Evolutionary conservation across 2,329 filamentous ascomycete species (phyloP), one percentile per base, ranked within the genome.

Genomic region (Fusarium lyarnte): DNA sequence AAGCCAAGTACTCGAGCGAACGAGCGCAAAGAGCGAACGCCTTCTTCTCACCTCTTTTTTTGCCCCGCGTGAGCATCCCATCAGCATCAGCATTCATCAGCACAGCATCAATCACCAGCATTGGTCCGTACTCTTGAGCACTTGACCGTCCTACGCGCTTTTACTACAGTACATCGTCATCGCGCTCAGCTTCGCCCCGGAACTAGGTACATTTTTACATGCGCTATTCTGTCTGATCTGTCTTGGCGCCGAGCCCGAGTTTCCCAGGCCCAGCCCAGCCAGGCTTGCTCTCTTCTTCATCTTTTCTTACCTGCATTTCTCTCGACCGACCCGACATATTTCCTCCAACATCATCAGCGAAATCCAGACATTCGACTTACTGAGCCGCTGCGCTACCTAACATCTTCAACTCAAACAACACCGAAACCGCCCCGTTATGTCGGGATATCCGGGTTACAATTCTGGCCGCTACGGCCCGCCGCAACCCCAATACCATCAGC

Each of bases 391-490:
- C 47, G 52, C 47, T 52, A 35, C 41, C 33, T n/a, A 43, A 41
- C 29, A 31, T 45, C n/a, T 43, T 21, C 33, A 36, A 49, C 55
- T 31, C 46, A 49, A 27, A 39, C 35, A 46, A 35, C 39, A 54
- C 41, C 46, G 38, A 49, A 42, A 36, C 52, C 43, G 45, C 51
- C 70, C 69, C 51, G 75, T 72, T 67, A 92, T 92, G 90, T 91
- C 90, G 74, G 89, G 88, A 78, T 92, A 90, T 79, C 88, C 88
- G 73, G 82, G 83, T 52, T 90, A 90, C 77, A 83, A 85, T 65
- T 83, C 83, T 79, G 86, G 86, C 70, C 83, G 83, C 79, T 85
- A 79, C 69, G 79, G 79, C 62, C 77, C 73, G 38, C 80, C 78
- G 57, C 78, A 77, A 62, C 80, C 76, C 60, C 80, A 79, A 67